A percentile compares a stretch with the other conserved stretches of the same genome.
These are phyloP conservation scores for Russula griseocarnosa DNA, from an alignment of 768 basidiomycete species.

Conservation along the genomic window DNA sequence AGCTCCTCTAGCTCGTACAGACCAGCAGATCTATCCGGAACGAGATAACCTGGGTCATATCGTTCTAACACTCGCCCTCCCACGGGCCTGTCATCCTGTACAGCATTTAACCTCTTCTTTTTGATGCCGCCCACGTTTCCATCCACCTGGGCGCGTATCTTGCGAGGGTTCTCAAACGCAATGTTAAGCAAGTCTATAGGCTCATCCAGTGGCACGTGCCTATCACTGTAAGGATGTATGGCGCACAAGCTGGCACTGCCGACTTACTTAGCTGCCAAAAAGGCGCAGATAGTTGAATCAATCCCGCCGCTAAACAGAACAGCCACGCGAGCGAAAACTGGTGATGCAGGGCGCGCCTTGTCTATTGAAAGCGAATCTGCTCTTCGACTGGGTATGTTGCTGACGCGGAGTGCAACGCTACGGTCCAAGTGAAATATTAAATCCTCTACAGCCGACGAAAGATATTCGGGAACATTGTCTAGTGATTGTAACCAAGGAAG, in stretches of 20 bases:
- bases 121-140: slow-evolving; percentile 46
- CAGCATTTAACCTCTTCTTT: slow-evolving; percentile 38
- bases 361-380: slow-evolving; percentile 33
- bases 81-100: neutral
- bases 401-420: slow-evolving; percentile 66
- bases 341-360: slow-evolving; percentile 8
- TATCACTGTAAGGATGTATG: slow-evolving; percentile 32
- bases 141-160: slow-evolving; percentile 48
- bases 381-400: slow-evolving; percentile 53
- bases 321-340: slow-evolving; percentile 49
- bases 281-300: slow-evolving; percentile 82
- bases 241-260: slow-evolving; percentile 5
- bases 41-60: slow-evolving; percentile 50
- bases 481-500: slow-evolving; percentile 38
- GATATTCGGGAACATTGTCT: slow-evolving; percentile 43
- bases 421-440: slow-evolving; percentile 53
- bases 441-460: slow-evolving; percentile 44
- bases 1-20: slow-evolving; percentile 76
- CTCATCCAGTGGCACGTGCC: slow-evolving; percentile 68
- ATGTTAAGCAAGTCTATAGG: slow-evolving; percentile 92
- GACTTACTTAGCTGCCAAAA: slow-evolving; percentile 68
- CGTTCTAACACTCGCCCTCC: slow-evolving; percentile 2
- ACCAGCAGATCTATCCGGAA: slow-evolving; percentile 87
- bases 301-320: slow-evolving; percentile 96
- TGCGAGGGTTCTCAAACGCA: slow-evolving; percentile 93